Conservation (phyloP, 352 stramenopile genomes). For the Globisporangium emineosum region DNA sequence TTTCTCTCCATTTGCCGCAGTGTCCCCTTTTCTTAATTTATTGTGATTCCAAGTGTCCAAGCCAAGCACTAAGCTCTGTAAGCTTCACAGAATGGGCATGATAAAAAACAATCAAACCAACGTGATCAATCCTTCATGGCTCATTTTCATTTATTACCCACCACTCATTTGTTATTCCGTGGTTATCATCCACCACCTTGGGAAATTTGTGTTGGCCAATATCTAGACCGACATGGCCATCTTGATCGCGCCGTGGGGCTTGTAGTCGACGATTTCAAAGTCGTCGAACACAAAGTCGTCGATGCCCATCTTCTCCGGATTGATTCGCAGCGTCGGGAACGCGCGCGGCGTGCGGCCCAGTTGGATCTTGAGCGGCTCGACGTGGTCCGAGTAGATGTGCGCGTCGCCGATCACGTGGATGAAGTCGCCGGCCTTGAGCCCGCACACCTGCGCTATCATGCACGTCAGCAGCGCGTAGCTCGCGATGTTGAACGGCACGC, state of each 20-base stretch:
- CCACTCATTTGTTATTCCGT: too few relatives aligned
- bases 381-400: conserved; percentile 99
- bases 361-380: conserved; percentile 96
- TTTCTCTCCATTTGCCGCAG: neutral
- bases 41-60: neutral
- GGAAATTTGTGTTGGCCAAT: neutral
- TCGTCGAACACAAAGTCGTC: conserved; percentile 96
- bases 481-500: conserved; percentile 99
- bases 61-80: neutral
- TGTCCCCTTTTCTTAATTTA: neutral
- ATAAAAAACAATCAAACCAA: too few relatives aligned
- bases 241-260: conserved; percentile 96
- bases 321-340: conserved; percentile 95
- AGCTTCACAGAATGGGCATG: neutral
- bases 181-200: too few relatives aligned
- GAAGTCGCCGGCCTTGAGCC: conserved; percentile 95
- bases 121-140: neutral
- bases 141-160: neutral
- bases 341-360: conserved; percentile 89
- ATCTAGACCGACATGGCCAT: conserved; percentile 98
- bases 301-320: conserved; percentile 86
- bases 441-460: conserved; percentile 94
- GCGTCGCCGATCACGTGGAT: conserved; percentile 99
- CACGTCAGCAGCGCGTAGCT: conserved; percentile 98
- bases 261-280: conserved; percentile 96